These are phyloP conservation scores for Boletales sp. DNA, from an alignment of 768 basidiomycete genomes.

Conservation along the genomic window DNA sequence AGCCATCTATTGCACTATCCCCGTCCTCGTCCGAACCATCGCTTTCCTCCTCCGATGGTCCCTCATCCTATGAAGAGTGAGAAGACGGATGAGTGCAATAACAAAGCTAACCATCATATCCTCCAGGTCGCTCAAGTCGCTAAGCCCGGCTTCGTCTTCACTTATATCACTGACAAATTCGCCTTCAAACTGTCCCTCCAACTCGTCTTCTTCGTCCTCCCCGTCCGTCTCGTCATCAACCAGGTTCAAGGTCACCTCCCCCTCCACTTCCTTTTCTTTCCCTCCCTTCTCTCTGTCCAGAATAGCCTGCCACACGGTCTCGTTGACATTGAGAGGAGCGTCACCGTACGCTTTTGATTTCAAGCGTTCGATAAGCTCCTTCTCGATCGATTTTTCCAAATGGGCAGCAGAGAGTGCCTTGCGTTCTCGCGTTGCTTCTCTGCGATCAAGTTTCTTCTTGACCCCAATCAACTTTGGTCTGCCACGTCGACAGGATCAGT, in stretches of 20 bases:
- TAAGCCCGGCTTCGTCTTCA: conserved; percentile 42
- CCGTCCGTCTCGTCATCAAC: conserved; percentile 55
- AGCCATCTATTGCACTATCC: conserved; percentile 36
- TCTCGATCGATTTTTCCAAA: conserved; percentile 92
- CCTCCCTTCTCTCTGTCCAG: conserved; percentile 72
- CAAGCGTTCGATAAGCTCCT: conserved; percentile 92
- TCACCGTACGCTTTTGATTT: conserved; percentile 98
- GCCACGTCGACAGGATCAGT: conserved; percentile 1
- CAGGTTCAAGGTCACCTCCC: conserved; percentile 38
- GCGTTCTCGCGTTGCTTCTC: conserved; percentile 88
- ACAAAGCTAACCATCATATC: conserved; percentile 53
- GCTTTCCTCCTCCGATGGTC: conserved; percentile 38
- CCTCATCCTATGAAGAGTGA: conserved; percentile 34
- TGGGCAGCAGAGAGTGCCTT: conserved; percentile 96
- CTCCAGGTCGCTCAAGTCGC: conserved; percentile 58
- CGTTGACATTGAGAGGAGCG: conserved; percentile 96
- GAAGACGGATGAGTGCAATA: neutral
- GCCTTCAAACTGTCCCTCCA: conserved; percentile 48
- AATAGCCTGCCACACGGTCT: conserved; percentile 91
- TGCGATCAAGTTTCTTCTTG: conserved; percentile 94
- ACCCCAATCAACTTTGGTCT: conserved; percentile 93
- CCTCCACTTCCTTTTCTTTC: conserved; percentile 42
- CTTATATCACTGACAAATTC: conserved; percentile 59
- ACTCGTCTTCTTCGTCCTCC: conserved; percentile 44
- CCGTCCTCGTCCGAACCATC: conserved; percentile 40